Evolutionary conservation across 179 eudicot genomes (phyloP).

Genomic region (Carnegiea gigantea): DNA sequence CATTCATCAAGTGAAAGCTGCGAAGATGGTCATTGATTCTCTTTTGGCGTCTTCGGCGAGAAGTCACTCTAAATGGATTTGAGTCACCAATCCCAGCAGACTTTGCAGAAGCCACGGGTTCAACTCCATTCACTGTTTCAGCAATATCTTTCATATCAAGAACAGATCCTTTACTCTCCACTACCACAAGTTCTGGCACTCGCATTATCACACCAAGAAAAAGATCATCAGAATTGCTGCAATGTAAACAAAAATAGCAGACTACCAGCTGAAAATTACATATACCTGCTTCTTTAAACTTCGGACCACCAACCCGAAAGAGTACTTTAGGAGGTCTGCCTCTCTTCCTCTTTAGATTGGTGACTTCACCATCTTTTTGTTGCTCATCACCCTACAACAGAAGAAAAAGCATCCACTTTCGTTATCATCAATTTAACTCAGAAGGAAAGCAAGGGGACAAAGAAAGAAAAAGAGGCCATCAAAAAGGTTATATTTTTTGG

Average conservation of each 20-base stretch:
- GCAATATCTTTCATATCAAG: conserved; percentile 18
- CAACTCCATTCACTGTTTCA: conserved; percentile 26
- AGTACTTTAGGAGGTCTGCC: conserved; percentile 43
- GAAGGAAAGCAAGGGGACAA: not conserved
- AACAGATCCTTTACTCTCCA: conserved; percentile 15
- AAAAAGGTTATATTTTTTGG: no score
- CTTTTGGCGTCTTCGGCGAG: conserved; percentile 4
- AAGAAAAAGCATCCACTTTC: not conserved
- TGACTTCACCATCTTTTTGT: conserved; percentile 31
- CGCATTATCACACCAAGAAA: conserved; percentile 14
- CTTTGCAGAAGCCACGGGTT: conserved; percentile 20
- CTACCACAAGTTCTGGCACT: conserved; percentile 17
- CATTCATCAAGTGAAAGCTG: conserved; percentile 18
- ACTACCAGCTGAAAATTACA: not conserved
- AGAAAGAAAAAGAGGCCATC: not conserved
- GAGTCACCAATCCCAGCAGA: conserved; percentile 20
- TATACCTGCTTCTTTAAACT: conserved; percentile 30
- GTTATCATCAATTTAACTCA: conserved; percentile 1
- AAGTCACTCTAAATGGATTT: conserved; percentile 13
- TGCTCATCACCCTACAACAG: conserved; percentile 26
- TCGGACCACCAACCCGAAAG: conserved; percentile 25
- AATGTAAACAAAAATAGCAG: conserved; percentile 6
- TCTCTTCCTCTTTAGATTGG: conserved; percentile 42
- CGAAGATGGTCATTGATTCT: conserved; percentile 24
- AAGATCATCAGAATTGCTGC: conserved; percentile 6